A percentile compares a stretch with the other conserved stretches of the same genome.
Evolutionary conservation across 2,329 filamentous ascomycete species (phyloP).

Genomic region (Fusarium falciforme): DNA sequence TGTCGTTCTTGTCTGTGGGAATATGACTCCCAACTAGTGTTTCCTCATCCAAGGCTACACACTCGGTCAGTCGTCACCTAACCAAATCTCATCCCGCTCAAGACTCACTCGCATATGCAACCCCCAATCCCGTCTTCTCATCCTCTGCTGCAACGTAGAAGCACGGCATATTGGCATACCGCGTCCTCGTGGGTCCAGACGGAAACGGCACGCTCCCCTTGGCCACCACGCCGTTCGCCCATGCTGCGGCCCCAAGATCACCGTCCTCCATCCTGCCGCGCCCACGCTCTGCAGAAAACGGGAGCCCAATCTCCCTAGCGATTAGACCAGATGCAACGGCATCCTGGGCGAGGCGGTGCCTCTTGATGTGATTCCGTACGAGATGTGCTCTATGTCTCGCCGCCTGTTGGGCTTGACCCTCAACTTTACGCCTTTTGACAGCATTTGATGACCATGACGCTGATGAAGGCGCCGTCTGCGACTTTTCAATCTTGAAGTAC

Average conservation of each 20-base stretch:
- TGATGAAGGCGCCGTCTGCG: conserved; percentile 61
- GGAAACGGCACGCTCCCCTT: conserved; percentile 56
- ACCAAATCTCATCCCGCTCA: not conserved
- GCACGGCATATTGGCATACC: conserved; percentile 51
- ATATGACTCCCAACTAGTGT: conserved; percentile 56
- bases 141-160: conserved; percentile 56
- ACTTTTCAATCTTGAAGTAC: conserved; percentile 75
- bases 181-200: conserved; percentile 42
- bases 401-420: conserved; percentile 51
- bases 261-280: conserved; percentile 37
- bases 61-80: conserved; percentile 6
- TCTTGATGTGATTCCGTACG: conserved; percentile 53
- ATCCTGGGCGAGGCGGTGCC: conserved; percentile 51
- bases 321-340: conserved; percentile 45
- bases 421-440: conserved; percentile 66
- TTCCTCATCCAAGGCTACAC: conserved; percentile 49
- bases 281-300: conserved; percentile 28
- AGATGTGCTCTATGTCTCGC: conserved; percentile 44
- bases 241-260: conserved; percentile 49
- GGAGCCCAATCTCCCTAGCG: conserved; percentile 41
- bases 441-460: conserved; percentile 68
- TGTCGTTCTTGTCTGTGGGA: conserved; percentile 55
- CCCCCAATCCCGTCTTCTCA: conserved; percentile 53
- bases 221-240: conserved; percentile 52
- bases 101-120: conserved; percentile 58